Percentiles rank a stretch among this genome's conserved stretches.
These are phyloP conservation scores for Ceratocystis harringtonii DNA, from an alignment of 2,329 filamentous ascomycete species.

Conservation along the genomic window DNA sequence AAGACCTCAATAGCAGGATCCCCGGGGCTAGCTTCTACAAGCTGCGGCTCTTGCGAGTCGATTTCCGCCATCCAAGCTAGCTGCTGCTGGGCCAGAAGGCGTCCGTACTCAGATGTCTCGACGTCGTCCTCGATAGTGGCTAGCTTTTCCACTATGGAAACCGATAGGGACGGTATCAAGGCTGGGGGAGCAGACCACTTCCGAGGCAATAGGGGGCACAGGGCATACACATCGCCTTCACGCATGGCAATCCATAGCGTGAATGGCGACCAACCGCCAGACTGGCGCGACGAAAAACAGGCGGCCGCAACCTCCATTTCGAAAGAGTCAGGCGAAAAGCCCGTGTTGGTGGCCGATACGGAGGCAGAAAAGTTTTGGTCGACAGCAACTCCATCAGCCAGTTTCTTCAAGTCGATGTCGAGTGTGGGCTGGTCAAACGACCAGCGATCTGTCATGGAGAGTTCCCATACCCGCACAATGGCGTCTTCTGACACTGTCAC, in stretches of 20 bases:
- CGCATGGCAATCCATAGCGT: slow-evolving; percentile 95
- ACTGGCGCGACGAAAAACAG: slow-evolving; percentile 52
- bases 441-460: slow-evolving; percentile 69
- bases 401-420: slow-evolving; percentile 74
- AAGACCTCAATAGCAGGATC: slow-evolving; percentile 42
- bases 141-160: slow-evolving; percentile 64
- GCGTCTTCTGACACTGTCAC: slow-evolving; percentile 83
- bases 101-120: slow-evolving; percentile 35
- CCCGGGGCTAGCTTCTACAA: slow-evolving; percentile 35
- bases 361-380: slow-evolving; percentile 75
- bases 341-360: slow-evolving; percentile 56
- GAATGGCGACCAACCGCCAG: slow-evolving; percentile 87
- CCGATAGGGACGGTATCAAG: slow-evolving; percentile 65
- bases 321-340: slow-evolving; percentile 74
- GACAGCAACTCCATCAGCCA: slow-evolving; percentile 67
- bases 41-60: slow-evolving; percentile 44
- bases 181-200: slow-evolving; percentile 69
- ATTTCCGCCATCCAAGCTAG: slow-evolving; percentile 53
- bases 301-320: slow-evolving; percentile 92
- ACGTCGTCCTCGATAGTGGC: slow-evolving; percentile 47
- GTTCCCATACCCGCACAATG: slow-evolving; percentile 77
- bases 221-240: slow-evolving; percentile 80
- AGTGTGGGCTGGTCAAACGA: slow-evolving; percentile 74
- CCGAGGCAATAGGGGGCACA: slow-evolving; percentile 77
- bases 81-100: slow-evolving; percentile 47